Percentiles rank a stretch among this genome's conserved stretches.
These are phyloP conservation scores for Podaxis rugospora DNA, from an alignment of 768 basidiomycete genomes.

Conservation along the genomic window DNA sequence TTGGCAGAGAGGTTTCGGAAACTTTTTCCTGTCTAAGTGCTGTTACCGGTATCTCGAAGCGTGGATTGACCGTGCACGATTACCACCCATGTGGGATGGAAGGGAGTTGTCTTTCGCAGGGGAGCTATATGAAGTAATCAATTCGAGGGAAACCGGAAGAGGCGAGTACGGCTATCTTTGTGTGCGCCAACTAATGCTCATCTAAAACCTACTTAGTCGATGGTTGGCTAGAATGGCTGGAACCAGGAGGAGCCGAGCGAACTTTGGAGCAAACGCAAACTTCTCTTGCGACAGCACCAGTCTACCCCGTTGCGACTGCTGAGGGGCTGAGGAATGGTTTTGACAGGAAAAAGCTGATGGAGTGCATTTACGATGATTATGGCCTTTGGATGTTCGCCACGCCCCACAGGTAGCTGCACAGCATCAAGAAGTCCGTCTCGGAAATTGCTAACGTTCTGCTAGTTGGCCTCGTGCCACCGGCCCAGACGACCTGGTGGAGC, in stretches of 20 bases:
- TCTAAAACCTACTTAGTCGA: not conserved
- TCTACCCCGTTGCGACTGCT: not conserved
- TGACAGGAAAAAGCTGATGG: not conserved
- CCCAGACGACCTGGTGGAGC: not conserved
- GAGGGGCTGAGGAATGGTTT: not conserved
- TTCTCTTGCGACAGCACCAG: not conserved
- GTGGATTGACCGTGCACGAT: not conserved
- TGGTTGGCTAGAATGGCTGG: conserved; percentile 1
- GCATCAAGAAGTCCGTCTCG: too few relatives aligned
- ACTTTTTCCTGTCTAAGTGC: not conserved
- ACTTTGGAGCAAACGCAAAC: conserved; percentile 10
- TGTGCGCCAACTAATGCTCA: not conserved
- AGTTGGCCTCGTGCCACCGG: not conserved
- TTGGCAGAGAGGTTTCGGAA: not conserved
- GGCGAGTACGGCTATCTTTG: not conserved
- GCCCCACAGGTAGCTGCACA: conserved; percentile 1
- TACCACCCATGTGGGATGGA: not conserved
- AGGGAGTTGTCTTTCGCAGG: conserved; percentile 9
- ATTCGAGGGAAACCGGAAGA: conserved; percentile 11
- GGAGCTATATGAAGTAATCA: conserved; percentile 12
- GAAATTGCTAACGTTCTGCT: not conserved
- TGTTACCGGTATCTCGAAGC: not conserved
- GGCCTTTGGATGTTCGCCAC: conserved; percentile 9
- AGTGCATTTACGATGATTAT: conserved; percentile 6
- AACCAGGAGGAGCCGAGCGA: conserved; percentile 7